Conservation (phyloP, 371 early-diverging fungal genomes). For the Dichotomocladium elegans region DNA sequence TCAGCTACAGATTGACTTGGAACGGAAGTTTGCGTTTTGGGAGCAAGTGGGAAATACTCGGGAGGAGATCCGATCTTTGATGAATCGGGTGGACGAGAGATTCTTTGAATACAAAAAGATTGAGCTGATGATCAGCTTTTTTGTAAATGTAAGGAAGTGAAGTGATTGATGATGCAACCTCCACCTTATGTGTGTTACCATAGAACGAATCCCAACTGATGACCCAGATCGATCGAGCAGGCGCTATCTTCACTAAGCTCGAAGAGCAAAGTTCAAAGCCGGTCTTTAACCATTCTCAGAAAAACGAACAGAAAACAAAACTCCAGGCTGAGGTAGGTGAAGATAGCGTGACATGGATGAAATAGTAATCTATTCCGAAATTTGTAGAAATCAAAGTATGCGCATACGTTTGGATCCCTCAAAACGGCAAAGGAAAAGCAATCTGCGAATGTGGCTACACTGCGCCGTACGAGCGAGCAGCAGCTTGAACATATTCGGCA, state of each 20-base stretch:
- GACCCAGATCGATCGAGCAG: slow-evolving; percentile 78
- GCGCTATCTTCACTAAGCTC: slow-evolving; percentile 74
- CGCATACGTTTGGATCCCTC: slow-evolving; percentile 36
- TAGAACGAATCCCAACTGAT: slow-evolving; percentile 58
- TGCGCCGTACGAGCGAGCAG: slow-evolving; percentile 34
- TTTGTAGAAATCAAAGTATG: slow-evolving; percentile 27
- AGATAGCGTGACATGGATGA: neutral
- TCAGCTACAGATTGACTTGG: too few species aligned
- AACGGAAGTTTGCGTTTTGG: slow-evolving; percentile 9
- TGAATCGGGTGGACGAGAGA: slow-evolving; percentile 9
- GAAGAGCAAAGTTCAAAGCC: slow-evolving; percentile 77
- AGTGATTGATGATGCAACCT: neutral
- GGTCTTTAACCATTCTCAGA: slow-evolving; percentile 64
- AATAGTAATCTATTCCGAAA: neutral
- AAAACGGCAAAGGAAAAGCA: slow-evolving; percentile 36
- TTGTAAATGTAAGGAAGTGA: slow-evolving; percentile 8
- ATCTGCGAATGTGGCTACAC: slow-evolving; percentile 21
- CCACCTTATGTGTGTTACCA: neutral
- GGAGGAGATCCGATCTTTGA: slow-evolving; percentile 5
- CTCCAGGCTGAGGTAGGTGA: slow-evolving; percentile 59
- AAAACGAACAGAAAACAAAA: slow-evolving; percentile 74
- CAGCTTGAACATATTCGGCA: slow-evolving; percentile 41
- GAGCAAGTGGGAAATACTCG: neutral
- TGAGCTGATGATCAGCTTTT: slow-evolving; percentile 16
- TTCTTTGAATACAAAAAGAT: slow-evolving; percentile 8